Evolutionary conservation across 2,329 filamentous ascomycete species (phyloP), one percentile per base, ranked within the genome.

Genomic region (Pezicula carpinea): DNA sequence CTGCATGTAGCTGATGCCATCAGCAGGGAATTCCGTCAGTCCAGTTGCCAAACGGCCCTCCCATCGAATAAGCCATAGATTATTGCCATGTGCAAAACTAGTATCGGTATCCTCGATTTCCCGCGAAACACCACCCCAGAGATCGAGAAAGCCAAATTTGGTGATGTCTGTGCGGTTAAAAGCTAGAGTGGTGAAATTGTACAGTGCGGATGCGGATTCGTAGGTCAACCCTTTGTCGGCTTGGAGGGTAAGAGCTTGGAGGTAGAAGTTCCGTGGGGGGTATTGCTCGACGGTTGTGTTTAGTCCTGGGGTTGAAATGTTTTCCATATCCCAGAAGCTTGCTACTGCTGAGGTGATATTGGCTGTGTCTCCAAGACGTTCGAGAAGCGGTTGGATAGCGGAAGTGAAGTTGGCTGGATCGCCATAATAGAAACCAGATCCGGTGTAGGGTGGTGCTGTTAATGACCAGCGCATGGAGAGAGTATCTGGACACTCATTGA

Each of bases 161-260:
- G 38, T 39, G n/a, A 39, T 13, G 21, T 39, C 38, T 13, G 38
- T 39, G 11, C 38, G 38, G 19, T 39, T 39, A 17, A 39, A 39
- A 7, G 38, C 15, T 5, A 17, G 21, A 17, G 38, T 39, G 14
- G 38, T 39, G 15, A n/a, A 39, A 17, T 39, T 39, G 38, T 39
- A 39, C 11, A 39, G 38, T 5, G 38, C 38, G 11, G 19, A 39
- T 4, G 38, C 38, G 6, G 38, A 39, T 6, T 7, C 38, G n/a
- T 39, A 39, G 3, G 38, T 39, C 8, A 39, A 19, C 8, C 15
- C 15, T 23, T 39, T n/a, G 13, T 39, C 11, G 18, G 38, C 14
- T 19, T 19, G 17, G 5, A 39, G 19, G 3, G 19, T 19, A 11
- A 39, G 14, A n/a, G 38, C 38, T 22, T 39, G 38, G 38, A 22